These are phyloP conservation scores for Aspergillus mulundensis DNA, from an alignment of 495 filamentous ascomycete species.

Conservation along the genomic window DNA sequence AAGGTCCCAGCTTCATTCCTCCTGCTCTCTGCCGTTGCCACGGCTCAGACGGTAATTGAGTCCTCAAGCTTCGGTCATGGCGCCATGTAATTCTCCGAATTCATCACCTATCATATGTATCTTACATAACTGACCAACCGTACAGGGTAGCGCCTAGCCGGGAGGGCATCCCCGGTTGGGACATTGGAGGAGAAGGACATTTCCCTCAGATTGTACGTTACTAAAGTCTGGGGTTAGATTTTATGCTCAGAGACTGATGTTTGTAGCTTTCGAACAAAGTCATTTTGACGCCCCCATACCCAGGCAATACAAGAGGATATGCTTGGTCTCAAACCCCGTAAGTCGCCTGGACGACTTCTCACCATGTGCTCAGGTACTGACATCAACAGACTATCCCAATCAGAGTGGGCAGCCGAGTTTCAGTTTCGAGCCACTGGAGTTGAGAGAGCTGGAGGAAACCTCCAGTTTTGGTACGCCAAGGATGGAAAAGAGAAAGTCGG, in stretches of 20 bases:
- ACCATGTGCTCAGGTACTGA: conserved; percentile 13
- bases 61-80: conserved; percentile 75
- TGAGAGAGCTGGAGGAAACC: conserved; percentile 80
- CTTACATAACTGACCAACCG: conserved; percentile 22
- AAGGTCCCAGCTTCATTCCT: conserved; percentile 33
- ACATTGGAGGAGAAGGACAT: conserved; percentile 66
- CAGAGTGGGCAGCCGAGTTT: conserved; percentile 75
- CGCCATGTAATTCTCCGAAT: conserved; percentile 43
- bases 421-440: conserved; percentile 84
- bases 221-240: not conserved
- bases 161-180: conserved; percentile 59
- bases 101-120: not conserved
- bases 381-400: conserved; percentile 37
- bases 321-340: conserved; percentile 70
- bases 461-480: conserved; percentile 89
- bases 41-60: conserved; percentile 59
- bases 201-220: conserved; percentile 56
- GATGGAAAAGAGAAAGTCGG: conserved; percentile 62
- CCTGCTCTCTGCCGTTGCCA: conserved; percentile 52
- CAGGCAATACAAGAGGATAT: conserved; percentile 80
- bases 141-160: conserved; percentile 53
- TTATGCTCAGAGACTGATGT: conserved; percentile 8
- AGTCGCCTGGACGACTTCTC: conserved; percentile 26
- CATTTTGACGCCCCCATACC: conserved; percentile 83
- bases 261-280: conserved; percentile 76